Conservation (phyloP, 2,329 filamentous ascomycete species). For the Penicillium freii region DNA sequence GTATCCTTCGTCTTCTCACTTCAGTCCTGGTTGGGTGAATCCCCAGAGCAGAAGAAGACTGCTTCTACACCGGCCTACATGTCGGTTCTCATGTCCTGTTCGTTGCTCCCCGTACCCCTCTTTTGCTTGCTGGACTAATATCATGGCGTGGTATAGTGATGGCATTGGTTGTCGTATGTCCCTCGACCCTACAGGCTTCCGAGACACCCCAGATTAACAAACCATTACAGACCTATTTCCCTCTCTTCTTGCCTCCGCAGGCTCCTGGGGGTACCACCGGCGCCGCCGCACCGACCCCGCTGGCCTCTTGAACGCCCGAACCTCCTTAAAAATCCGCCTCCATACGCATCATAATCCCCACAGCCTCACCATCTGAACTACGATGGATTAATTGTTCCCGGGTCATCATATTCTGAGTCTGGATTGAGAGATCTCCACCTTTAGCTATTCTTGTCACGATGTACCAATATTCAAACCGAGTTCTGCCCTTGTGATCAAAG, state of each 20-base stretch:
- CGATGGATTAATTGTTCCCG: background rate
- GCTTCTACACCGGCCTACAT: constrained; percentile 69
- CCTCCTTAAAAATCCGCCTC: constrained; percentile 12
- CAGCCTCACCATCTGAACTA: background rate
- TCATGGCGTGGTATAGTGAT: constrained; percentile 49
- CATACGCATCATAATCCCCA: constrained; percentile 6
- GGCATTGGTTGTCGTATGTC: constrained; percentile 54
- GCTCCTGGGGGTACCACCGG: constrained; percentile 29
- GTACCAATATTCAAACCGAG: constrained; percentile 14
- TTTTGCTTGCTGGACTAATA: constrained; percentile 13
- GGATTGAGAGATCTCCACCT: background rate
- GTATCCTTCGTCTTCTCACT: constrained; percentile 49
- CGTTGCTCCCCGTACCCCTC: constrained; percentile 34
- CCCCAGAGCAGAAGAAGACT: constrained; percentile 55
- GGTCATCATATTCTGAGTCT: background rate
- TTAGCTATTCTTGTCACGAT: constrained; percentile 2
- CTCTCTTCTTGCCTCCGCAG: constrained; percentile 61
- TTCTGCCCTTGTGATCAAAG: constrained; percentile 8
- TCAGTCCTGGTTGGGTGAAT: constrained; percentile 50
- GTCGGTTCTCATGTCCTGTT: constrained; percentile 75
- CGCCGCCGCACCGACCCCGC: constrained; percentile 51
- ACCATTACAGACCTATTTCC: constrained; percentile 58
- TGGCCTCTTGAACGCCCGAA: constrained; percentile 34
- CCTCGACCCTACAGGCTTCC: background rate
- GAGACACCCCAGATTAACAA: constrained; percentile 10